Percentiles rank a stretch among this genome's conserved stretches.
Conservation (phyloP, 2,329 filamentous ascomycete genomes). For the Phaeosphaeriaceae sp. region DNA sequence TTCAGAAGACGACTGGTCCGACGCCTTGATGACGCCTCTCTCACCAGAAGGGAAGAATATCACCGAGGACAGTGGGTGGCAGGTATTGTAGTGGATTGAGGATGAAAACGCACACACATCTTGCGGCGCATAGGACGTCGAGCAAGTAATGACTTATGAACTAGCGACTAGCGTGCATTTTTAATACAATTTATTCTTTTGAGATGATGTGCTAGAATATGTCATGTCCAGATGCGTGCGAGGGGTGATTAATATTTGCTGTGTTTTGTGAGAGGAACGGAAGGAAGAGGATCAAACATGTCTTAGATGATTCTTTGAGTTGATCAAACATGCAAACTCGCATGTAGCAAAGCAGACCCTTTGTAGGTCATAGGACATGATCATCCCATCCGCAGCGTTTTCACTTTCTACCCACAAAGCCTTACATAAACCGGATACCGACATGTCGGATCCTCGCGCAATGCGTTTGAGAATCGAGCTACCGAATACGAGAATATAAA, state of each 20-base stretch:
- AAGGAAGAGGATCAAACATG: background rate
- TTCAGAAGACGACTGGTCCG: constrained; percentile 14
- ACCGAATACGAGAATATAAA: too few relatives aligned
- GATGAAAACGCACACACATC: background rate
- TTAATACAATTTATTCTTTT: background rate
- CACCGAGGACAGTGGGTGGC: constrained; percentile 11
- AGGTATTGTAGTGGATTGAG: constrained; percentile 12
- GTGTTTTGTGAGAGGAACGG: background rate
- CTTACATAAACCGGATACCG: too few relatives aligned
- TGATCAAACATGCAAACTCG: background rate
- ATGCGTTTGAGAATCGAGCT: too few relatives aligned
- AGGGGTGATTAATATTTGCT: background rate
- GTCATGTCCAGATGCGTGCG: background rate
- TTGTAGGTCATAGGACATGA: too few relatives aligned
- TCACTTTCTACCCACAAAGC: too few relatives aligned
- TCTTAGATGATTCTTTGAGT: background rate
- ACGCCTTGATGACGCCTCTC: constrained; percentile 13
- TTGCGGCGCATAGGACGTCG: background rate
- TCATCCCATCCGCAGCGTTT: too few relatives aligned
- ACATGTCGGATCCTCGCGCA: too few relatives aligned
- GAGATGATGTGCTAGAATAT: background rate
- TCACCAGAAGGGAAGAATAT: background rate
- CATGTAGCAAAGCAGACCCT: too few relatives aligned
- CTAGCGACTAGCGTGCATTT: background rate
- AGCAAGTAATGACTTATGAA: background rate